These are phyloP conservation scores for Graphilbum sp. DNA, from an alignment of 2,329 filamentous ascomycete species.

Conservation along the genomic window DNA sequence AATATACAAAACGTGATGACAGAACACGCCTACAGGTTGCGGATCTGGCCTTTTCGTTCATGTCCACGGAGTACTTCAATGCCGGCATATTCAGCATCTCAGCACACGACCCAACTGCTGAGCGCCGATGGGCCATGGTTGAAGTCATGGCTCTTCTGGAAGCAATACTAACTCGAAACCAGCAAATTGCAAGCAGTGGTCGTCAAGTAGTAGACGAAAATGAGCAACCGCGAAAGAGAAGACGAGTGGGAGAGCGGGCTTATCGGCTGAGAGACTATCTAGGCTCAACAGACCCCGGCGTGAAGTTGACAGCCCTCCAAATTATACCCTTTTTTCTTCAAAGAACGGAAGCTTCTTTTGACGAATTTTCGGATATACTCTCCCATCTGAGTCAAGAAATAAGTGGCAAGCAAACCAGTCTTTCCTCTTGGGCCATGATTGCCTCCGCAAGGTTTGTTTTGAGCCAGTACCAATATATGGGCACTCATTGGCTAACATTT, in stretches of 20 bases:
- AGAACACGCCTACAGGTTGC: constrained; percentile 62
- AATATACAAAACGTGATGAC: constrained; percentile 59
- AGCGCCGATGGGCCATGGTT: constrained; percentile 44
- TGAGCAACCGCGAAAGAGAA: constrained; percentile 36
- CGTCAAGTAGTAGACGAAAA: constrained; percentile 8
- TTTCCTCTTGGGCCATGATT: constrained; percentile 71
- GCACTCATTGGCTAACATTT: neutral
- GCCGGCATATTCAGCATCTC: constrained; percentile 36
- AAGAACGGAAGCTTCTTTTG: constrained; percentile 24
- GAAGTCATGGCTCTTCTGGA: constrained; percentile 44
- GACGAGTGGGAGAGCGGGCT: constrained; percentile 24
- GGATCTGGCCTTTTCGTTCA: constrained; percentile 46
- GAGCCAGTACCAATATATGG: neutral
- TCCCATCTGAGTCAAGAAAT: constrained; percentile 40
- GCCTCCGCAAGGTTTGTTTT: constrained; percentile 55
- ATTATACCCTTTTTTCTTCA: constrained; percentile 40
- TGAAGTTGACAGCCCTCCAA: constrained; percentile 37
- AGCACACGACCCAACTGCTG: constrained; percentile 33
- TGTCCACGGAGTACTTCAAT: constrained; percentile 27
- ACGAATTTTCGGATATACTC: constrained; percentile 39
- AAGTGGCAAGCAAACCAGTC: constrained; percentile 49
- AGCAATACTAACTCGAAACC: constrained; percentile 21
- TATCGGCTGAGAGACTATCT: constrained; percentile 33
- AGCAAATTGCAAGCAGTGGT: constrained; percentile 8
- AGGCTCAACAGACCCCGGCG: constrained; percentile 24